Base-by-base conservation (phyloP, 345 rosid genomes). In the Ceriops tagal region DNA sequence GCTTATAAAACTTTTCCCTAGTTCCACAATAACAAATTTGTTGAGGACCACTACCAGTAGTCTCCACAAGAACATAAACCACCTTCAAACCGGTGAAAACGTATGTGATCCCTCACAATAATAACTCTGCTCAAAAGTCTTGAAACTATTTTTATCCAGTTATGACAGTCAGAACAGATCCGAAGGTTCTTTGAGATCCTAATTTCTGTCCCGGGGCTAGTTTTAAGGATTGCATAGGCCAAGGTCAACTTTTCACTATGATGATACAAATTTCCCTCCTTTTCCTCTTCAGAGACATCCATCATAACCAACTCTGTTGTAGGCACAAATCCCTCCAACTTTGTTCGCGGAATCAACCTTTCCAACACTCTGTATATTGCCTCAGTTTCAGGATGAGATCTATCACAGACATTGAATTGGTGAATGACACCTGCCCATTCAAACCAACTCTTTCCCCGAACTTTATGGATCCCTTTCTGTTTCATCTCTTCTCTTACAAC, bases 251-350 rank as follows among this genome's bases (percentile, higher is more conserved):
- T 92, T 64, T 92, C 96, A 66, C 96, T 90, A 46, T 90, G 98
- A 72, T 74, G 73, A 72, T 72, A 72, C 84, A 90, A 71, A 62
- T 89, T 90, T 75, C 71, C 90, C 59, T 90, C 93, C 77, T 84
- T 92, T 80, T 92, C 96, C 79, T 90, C 96, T 70, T 88, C 92
- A 10, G 90, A 86, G 1, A 87, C 85, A 80, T 93, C 97, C 96
- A 93, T 89, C 78, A 84, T 74, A 74, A 87, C 98, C 86, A 90
- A 78, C 28, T 87, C 96, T 0, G 85, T 85, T 11, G 77, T 72
- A 30, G 88, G 83, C 52, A 83, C 80, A 72, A 81, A 92, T 9
- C 93, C 98, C n/a, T 81, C 84, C 73, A 70, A 71, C 82, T 82
- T 87, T 0, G 85, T 77, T 51, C 61, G 70, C 53, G 62, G 71